Conservation (phyloP, 176 grass and related monocot species). For the Rhynchospora breviuscula region DNA sequence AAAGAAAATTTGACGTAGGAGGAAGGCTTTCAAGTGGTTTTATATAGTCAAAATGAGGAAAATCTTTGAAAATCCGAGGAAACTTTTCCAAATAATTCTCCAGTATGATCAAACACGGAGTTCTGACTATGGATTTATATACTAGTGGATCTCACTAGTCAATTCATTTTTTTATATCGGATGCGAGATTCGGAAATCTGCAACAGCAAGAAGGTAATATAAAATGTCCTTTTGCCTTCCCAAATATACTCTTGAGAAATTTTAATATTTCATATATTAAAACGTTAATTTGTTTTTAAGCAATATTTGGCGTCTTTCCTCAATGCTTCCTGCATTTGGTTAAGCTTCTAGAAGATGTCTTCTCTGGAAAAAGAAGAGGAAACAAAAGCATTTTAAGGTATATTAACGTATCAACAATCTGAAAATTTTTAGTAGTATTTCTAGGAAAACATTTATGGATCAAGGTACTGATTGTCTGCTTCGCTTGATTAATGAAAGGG, state of each 20-base stretch:
- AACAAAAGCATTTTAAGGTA: too few species aligned
- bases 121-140: conserved; percentile 14
- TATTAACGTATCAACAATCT: too few species aligned
- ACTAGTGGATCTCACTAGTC: conserved; percentile 18
- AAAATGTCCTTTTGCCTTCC: background rate
- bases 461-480: too few species aligned
- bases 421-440: too few species aligned
- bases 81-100: background rate
- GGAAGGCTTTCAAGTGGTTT: background rate
- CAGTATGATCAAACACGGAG: background rate
- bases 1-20: background rate
- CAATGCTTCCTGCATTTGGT: background rate
- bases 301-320: background rate
- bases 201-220: conserved; percentile 19
- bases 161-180: conserved; percentile 14
- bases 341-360: conserved; percentile 6
- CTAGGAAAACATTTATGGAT: too few species aligned
- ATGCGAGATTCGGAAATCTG: conserved; percentile 26
- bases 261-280: background rate
- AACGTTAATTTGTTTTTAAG: background rate
- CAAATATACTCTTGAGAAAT: background rate
- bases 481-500: too few species aligned
- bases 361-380: too few species aligned
- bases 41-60: conserved; percentile 4
- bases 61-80: conserved; percentile 7